Evolutionary conservation across 2,329 filamentous ascomycete genomes (phyloP).

Genomic region (Oidium heveae): DNA sequence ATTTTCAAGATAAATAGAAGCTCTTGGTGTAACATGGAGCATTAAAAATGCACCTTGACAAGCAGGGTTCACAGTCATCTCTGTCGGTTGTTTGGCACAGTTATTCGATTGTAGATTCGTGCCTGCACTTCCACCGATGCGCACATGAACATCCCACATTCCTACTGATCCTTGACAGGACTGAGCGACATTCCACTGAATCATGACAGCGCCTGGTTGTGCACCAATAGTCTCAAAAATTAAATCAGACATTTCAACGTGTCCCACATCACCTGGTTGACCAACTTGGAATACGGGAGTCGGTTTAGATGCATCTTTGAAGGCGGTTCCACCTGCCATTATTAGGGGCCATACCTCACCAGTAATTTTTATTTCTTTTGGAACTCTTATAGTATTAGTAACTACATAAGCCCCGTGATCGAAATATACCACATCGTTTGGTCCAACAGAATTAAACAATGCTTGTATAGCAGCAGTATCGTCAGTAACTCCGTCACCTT

Average conservation of each 20-base stretch:
- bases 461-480: slow-evolving; percentile 69
- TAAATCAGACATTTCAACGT: slow-evolving; percentile 69
- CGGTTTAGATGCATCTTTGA: slow-evolving; percentile 50
- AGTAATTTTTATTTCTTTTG: slow-evolving; percentile 62
- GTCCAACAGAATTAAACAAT: slow-evolving; percentile 40
- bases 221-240: slow-evolving; percentile 60
- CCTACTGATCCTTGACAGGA: slow-evolving; percentile 41
- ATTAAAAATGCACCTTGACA: slow-evolving; percentile 55
- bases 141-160: slow-evolving; percentile 92
- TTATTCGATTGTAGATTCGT: slow-evolving; percentile 51
- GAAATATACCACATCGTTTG: slow-evolving; percentile 45
- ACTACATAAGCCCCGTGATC: slow-evolving; percentile 43
- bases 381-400: slow-evolving; percentile 43
- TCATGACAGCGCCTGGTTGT: slow-evolving; percentile 65
- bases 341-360: slow-evolving; percentile 83
- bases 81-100: slow-evolving; percentile 51
- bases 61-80: slow-evolving; percentile 29
- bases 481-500: slow-evolving; percentile 67
- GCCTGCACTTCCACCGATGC: slow-evolving; percentile 67
- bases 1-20: slow-evolving; percentile 64
- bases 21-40: slow-evolving; percentile 34
- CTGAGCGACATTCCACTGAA: slow-evolving; percentile 72
- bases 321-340: slow-evolving; percentile 54
- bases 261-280: slow-evolving; percentile 46
- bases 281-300: slow-evolving; percentile 73